Evolutionary conservation across 2,329 filamentous ascomycete genomes (phyloP).

Genomic region (Tolypocladium paradoxum): DNA sequence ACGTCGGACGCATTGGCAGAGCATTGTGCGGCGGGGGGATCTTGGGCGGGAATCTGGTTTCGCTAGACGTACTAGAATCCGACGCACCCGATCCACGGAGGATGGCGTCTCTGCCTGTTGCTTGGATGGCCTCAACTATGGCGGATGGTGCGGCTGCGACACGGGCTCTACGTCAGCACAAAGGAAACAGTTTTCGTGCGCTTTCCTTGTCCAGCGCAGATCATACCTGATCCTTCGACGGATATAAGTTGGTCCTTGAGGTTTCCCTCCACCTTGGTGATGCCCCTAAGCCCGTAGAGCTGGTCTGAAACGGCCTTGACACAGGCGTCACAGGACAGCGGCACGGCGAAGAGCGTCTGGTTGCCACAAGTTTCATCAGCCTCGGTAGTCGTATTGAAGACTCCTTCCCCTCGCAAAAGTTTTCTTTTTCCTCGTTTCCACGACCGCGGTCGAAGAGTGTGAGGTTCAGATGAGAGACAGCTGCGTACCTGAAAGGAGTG

Average conservation of each 20-base stretch:
- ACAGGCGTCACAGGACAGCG: constrained; percentile 83
- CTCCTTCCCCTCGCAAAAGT: background rate
- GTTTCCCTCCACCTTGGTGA: constrained; percentile 73
- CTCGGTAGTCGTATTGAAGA: background rate
- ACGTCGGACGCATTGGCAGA: background rate
- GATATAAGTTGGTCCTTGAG: constrained; percentile 74
- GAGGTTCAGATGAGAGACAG: constrained; percentile 9
- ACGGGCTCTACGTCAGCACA: background rate
- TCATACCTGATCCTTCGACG: constrained; percentile 68
- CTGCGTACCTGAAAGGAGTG: constrained; percentile 34
- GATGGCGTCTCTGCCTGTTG: constrained; percentile 87
- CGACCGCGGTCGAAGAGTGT: background rate
- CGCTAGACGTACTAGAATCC: constrained; percentile 53
- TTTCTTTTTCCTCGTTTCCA: background rate
- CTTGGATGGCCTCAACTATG: constrained; percentile 81
- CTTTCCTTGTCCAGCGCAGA: background rate
- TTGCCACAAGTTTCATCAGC: constrained; percentile 25
- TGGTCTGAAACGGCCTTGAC: constrained; percentile 76
- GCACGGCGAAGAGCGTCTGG: constrained; percentile 89
- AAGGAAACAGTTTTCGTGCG: background rate
- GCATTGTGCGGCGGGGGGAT: background rate
- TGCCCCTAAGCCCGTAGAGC: constrained; percentile 65
- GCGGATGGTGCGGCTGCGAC: constrained; percentile 65
- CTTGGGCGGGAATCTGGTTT: background rate
- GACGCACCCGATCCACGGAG: constrained; percentile 77